phyloP scores from a whole-genome alignment of 345 rosid species.

The thale cress (Arabidopsis thaliana) region DNA sequence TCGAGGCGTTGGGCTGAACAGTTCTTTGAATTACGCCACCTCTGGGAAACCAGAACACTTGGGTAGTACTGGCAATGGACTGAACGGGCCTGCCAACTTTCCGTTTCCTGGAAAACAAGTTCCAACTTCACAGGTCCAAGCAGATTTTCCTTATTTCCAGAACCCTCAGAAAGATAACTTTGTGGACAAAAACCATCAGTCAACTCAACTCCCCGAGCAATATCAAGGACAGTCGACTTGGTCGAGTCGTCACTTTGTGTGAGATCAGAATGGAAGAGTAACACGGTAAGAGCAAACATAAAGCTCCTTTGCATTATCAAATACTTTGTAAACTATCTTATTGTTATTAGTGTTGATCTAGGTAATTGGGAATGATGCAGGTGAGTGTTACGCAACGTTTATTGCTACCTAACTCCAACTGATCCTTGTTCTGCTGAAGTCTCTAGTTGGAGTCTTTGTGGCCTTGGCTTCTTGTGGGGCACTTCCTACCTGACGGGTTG shows the following conservation, averaged over 20 bases:
- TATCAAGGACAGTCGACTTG: constrained; percentile 82
- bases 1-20: constrained; percentile 51
- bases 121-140: constrained; percentile 55
- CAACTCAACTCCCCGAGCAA: constrained; percentile 71
- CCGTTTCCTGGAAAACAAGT: constrained; percentile 91
- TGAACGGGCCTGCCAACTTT: constrained; percentile 62
- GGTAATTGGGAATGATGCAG: constrained; percentile 60
- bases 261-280: constrained; percentile 59
- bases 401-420: constrained; percentile 73
- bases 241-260: constrained; percentile 82
- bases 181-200: constrained; percentile 58
- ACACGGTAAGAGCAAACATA: constrained; percentile 33
- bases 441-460: constrained; percentile 72
- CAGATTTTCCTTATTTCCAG: constrained; percentile 55
- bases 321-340: constrained; percentile 14
- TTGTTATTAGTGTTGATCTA: constrained; percentile 39
- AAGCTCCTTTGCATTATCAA: constrained; percentile 10
- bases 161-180: constrained; percentile 57
- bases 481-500: constrained; percentile 69
- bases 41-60: constrained; percentile 57
- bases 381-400: constrained; percentile 63
- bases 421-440: constrained; percentile 62
- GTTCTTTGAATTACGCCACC: constrained; percentile 51
- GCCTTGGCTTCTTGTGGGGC: constrained; percentile 71
- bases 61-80: constrained; percentile 54